Base-by-base conservation (phyloP, 2,329 filamentous ascomycete species). In the Phoma sp. region DNA sequence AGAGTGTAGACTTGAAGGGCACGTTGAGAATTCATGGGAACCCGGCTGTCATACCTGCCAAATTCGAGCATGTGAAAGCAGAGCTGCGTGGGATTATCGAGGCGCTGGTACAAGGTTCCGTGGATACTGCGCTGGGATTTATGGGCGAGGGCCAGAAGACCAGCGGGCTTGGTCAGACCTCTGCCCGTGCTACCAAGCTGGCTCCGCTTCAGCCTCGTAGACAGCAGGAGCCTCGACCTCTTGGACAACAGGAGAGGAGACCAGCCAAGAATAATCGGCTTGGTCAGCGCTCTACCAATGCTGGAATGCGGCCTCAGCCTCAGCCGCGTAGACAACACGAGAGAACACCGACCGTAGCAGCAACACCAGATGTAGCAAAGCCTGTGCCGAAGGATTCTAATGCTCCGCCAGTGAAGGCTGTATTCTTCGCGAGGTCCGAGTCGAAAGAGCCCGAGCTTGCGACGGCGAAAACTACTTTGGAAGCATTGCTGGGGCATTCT, bases 21-120 rank as follows among this genome's bases (percentile, higher is more conserved):
- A 68, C 64, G 22, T 38, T 73, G 35, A 62, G 63, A 35, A 37
- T 74, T 30, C 66, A 70, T 32, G 63, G 57, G 1, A 29, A 52
- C 9, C 52, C 63, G 2, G 47, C 18, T 18, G 18, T 72, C 13
- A 38, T 75, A 6, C 52, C 65, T 23, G 68, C 70, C 2, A 71
- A 68, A 33, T 73, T 66, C 46, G 55, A 38, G 27, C 55, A 63
- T 14, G 55, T 75, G 25, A 55, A 47, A 14, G 36, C 46, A 8
- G 52, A 55, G 7, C 24, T 55, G 18, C 25, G 46, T 7, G 37
- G 30, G 0, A 23, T 55, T 10, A 37, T 55, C 8, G 46, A 50
- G 18, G 37, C 42, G n/a, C 18, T 55, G 9, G 37, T 55, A 7
- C 46, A 46, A 11, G 38, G 18, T n/a, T 18, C 46, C 7, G 37